Conservation (phyloP, 106 monocot genomes). For the Dendrobium catenatum region DNA sequence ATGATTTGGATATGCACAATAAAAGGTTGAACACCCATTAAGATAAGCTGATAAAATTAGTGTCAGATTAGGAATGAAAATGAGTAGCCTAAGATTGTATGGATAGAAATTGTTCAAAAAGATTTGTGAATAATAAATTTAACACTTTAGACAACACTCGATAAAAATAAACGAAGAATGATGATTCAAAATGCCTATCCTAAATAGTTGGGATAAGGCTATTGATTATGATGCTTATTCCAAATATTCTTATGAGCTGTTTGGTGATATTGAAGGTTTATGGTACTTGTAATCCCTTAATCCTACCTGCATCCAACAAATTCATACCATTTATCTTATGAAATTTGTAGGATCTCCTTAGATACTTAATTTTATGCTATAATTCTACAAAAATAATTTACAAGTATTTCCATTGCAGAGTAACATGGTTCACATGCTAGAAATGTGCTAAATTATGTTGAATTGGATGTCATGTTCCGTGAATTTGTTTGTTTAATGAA, state of each 20-base stretch:
- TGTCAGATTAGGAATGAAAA: background rate
- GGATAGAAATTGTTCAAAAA: background rate
- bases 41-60: background rate
- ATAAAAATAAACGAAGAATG: background rate
- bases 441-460: background rate
- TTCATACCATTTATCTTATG: background rate
- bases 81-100: background rate
- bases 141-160: background rate
- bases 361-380: background rate
- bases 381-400: background rate
- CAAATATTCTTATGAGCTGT: no score
- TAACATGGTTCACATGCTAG: background rate
- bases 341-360: background rate
- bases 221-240: no score
- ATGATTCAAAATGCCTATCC: background rate
- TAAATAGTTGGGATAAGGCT: background rate
- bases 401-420: background rate
- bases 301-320: background rate
- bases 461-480: background rate
- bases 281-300: background rate
- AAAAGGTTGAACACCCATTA: background rate
- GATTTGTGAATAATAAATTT: background rate
- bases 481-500: background rate
- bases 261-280: background rate
- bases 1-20: background rate